Percentiles rank a stretch among this genome's conserved stretches.
These are phyloP conservation scores for Capronia americana DNA, from an alignment of 2,329 filamentous ascomycete genomes.

Conservation along the genomic window DNA sequence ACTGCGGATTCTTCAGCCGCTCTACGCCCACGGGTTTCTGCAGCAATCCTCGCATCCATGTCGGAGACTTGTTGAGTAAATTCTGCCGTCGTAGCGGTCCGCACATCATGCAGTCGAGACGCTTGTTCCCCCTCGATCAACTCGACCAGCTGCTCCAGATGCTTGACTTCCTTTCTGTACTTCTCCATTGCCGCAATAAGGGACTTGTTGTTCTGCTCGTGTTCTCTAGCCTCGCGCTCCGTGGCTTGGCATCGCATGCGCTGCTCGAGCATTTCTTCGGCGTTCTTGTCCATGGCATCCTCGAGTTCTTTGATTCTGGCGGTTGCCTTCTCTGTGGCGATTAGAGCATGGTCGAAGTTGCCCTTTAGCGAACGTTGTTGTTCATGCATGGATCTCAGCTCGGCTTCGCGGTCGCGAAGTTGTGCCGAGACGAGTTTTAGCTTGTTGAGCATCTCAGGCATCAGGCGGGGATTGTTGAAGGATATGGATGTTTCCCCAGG, in stretches of 20 bases:
- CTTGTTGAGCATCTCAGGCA: constrained; percentile 50
- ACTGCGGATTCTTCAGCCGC: constrained; percentile 47
- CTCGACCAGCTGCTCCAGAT: constrained; percentile 51
- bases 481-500: constrained; percentile 53
- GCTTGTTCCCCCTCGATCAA: constrained; percentile 50
- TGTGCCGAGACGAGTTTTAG: constrained; percentile 44
- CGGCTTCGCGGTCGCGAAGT: constrained; percentile 45
- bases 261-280: constrained; percentile 53
- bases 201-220: constrained; percentile 50
- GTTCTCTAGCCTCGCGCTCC: constrained; percentile 50
- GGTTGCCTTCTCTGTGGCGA: constrained; percentile 47
- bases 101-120: constrained; percentile 49
- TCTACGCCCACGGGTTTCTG: constrained; percentile 45
- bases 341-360: constrained; percentile 53
- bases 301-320: constrained; percentile 49
- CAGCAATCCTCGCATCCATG: constrained; percentile 46
- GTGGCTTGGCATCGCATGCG: constrained; percentile 52
- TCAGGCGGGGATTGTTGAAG: constrained; percentile 48
- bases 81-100: constrained; percentile 41
- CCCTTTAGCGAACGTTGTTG: constrained; percentile 51
- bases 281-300: constrained; percentile 49
- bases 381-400: constrained; percentile 46
- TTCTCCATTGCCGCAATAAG: constrained; percentile 52
- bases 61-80: constrained; percentile 44
- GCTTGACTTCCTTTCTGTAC: constrained; percentile 52